Evolutionary conservation across 1,284 basidiomycete genomes (phyloP), one percentile per base, ranked within the genome.

Genomic region (Boletellus dicymbophilus): DNA sequence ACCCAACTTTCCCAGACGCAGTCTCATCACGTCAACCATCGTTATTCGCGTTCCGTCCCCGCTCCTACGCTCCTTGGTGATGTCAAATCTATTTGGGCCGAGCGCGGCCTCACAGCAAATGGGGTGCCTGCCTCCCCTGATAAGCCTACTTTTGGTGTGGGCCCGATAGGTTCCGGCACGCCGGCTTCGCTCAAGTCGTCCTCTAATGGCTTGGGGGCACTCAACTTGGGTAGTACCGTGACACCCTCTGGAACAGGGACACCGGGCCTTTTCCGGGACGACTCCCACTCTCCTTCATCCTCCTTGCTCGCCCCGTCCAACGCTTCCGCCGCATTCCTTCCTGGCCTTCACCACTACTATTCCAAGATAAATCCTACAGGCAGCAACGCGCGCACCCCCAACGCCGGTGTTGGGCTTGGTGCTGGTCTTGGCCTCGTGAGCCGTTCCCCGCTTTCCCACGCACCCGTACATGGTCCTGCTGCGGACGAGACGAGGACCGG

Each of bases 291-390:
- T 0, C 70, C 70, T 23, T 72, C 75, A 10, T 72, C 75, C 8
- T 72, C 76, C 27, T 54, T 72, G 25, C 70, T 81, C n/a, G 75
- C 73, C 34, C 83, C 83, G 2, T 81, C 79, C 44, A 90, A 90
- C 61, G 88, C 88, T 2, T 88, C 85, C 30, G 88, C 85, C 1
- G 88, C 88, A 6, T 90, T 90, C 73, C 72, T 90, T 7, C 85
- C 87, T 4, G 78, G 81, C 16, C 67, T 85, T 40, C 83, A 87
- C 55, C 77, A 77, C 20, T 77, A 82, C 50, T 86, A 84, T 53
- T 70, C 79, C 26, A 82, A 80, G 63, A 75, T 74, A 46, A 73
- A 72, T 38, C 62, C 72, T 51, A 51, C 46, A 25, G 42, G n/a
- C 30, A 52, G 34, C 18, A 63, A 56, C 31, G 38, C 55, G n/a